Evolutionary conservation across 1,139 yeast species (phyloP), one percentile per base, ranked within the genome.

Genomic region (Starmera stellimalicola): DNA sequence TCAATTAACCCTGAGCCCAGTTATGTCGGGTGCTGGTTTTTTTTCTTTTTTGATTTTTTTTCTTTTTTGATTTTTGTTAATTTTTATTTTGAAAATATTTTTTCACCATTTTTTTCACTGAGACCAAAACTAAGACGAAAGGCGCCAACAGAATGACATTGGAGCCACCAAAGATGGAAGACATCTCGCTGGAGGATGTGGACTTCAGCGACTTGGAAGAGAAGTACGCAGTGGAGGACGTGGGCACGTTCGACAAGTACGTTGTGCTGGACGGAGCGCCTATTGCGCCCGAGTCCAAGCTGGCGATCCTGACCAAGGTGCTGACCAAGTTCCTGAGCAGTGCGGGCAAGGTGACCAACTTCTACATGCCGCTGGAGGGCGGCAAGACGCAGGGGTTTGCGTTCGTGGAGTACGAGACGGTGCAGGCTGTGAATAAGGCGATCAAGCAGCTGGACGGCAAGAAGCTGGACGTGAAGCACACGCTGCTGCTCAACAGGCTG

Each of bases 251-350:
- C 38, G 95, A 85, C 52, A 74, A 73, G 51, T 88, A 77, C 54
- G 76, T 91, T 38, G 84, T 91, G 19, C 81, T 87, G 34, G 97
- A 87, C 57, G 98, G 98, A 31, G 91, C 95, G 6, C 99, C 99
- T 44, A 68, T 85, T 43, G 94, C 95, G 17, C 95, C 96, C 36
- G 94, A 81, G 54, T 60, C 85, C 36, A 93, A 93, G 62, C 84
- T 78, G 29, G 83, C 87, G 31, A 77, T 83, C 36, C 73, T 93
- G 54, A 72, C 78, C 50, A 88, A 84, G 56, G 97, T 93, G 34
- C 70, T 93, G 52, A 74, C 72, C 51, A 91, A 88, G 63, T 69
- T 84, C 39, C 80, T 91, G 54, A 63, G 75, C 38, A 69, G 74
- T 41, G 91, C 82, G 28, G 81, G 81, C 34, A 53, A 52, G 28